A percentile compares a stretch with the other conserved stretches of the same genome.
These are phyloP conservation scores for Tolypocladium amazonense DNA, from an alignment of 2,329 filamentous ascomycete species.

Conservation along the genomic window DNA sequence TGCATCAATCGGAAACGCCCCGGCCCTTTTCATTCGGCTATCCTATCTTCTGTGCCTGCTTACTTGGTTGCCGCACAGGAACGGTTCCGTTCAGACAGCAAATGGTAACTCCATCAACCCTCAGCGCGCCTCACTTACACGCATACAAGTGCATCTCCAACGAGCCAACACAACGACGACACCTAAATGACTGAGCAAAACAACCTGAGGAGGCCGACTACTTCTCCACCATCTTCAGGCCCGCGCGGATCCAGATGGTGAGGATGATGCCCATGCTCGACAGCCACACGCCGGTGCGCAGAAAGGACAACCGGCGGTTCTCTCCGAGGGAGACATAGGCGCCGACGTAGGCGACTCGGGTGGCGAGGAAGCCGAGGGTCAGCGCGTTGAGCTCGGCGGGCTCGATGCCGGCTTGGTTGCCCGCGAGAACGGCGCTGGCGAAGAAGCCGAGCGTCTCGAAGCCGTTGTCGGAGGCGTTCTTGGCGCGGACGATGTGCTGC, in stretches of 20 bases:
- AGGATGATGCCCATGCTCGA: slow-evolving; percentile 20
- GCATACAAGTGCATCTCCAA: neutral
- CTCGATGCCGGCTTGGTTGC: slow-evolving; percentile 31
- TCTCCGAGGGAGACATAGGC: slow-evolving; percentile 32
- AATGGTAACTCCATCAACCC: neutral
- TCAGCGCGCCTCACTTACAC: neutral
- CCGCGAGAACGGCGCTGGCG: slow-evolving; percentile 31
- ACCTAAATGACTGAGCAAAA: neutral
- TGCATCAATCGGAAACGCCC: neutral
- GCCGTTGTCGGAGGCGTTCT: slow-evolving; percentile 35
- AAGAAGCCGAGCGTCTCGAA: slow-evolving; percentile 34
- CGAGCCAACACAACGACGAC: neutral
- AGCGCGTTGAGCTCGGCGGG: slow-evolving; percentile 27
- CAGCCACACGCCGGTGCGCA: slow-evolving; percentile 29
- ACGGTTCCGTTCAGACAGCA: neutral
- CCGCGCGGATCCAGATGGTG: slow-evolving; percentile 31
- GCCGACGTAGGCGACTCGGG: slow-evolving; percentile 28
- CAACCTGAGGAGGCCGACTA: neutral
- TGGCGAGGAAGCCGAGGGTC: slow-evolving; percentile 25
- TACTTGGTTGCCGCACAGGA: neutral
- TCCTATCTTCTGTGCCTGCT: neutral
- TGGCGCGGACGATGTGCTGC: slow-evolving; percentile 41
- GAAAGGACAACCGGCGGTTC: slow-evolving; percentile 22
- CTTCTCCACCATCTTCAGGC: slow-evolving; percentile 10
- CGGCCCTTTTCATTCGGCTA: neutral